These are phyloP conservation scores for Pestalotiopsis sp. DNA, from an alignment of 2,329 filamentous ascomycete species.

Conservation along the genomic window DNA sequence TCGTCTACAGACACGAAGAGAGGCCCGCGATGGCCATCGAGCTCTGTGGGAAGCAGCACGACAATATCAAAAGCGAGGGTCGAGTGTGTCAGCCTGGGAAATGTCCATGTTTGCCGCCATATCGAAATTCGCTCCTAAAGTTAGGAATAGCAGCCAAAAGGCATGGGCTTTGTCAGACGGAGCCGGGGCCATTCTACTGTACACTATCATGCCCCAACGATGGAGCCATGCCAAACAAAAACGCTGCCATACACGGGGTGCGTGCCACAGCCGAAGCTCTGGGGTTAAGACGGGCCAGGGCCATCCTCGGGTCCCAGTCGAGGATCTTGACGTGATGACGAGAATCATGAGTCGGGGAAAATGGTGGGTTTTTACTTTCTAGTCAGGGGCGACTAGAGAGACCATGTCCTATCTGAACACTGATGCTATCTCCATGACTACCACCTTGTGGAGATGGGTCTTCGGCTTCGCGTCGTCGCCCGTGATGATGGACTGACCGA, in stretches of 20 bases:
- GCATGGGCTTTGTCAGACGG: not conserved
- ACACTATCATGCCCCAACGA: not conserved
- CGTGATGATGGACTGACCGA: constrained; percentile 11
- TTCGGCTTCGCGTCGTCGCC: constrained; percentile 7
- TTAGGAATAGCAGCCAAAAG: not conserved
- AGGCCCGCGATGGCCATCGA: too few species aligned
- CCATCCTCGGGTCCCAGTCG: not conserved
- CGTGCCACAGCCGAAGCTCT: constrained; percentile 11
- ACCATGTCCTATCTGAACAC: not conserved
- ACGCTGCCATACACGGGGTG: not conserved
- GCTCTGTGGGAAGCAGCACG: not conserved
- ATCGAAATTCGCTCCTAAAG: not conserved
- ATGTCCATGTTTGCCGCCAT: not conserved
- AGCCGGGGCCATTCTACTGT: not conserved
- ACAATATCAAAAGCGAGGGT: not conserved
- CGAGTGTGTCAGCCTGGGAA: not conserved
- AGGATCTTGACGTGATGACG: constrained; percentile 1
- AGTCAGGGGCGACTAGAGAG: constrained; percentile 8
- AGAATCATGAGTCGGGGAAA: constrained; percentile 9
- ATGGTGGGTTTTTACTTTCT: not conserved
- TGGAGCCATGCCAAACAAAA: not conserved
- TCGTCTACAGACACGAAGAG: too few species aligned
- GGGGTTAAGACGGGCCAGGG: not conserved
- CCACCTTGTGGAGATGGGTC: constrained; percentile 6
- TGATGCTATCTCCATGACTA: not conserved